Base-by-base conservation (phyloP, 345 rosid genomes). In the Brassica nigra region DNA sequence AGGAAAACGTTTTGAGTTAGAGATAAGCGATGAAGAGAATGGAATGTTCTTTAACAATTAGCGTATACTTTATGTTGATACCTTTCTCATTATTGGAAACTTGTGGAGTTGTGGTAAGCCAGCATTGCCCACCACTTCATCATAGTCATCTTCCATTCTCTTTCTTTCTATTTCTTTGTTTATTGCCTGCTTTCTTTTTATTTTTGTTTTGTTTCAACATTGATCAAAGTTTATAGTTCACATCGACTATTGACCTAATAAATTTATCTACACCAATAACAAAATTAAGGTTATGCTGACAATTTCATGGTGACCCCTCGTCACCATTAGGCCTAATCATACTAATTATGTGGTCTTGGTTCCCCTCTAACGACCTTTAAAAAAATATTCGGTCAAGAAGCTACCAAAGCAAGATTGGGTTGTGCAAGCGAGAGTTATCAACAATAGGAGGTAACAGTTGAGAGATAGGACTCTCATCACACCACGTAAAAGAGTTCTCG, bases 81-180 rank as follows among this genome's bases (percentile, higher is more conserved):
- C 66, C 59, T 37, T 74, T 74, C 65, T 36, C 36, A 5, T 54
- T 16, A 12, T 52, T 5, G 52, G 20, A 67, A 80, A 68, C 79
- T 69, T 80, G 79, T 80, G 83, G 83, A 68, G 77, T 80, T 49
- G 52, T 49, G 37, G 75, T 69, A 74, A 74, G 75, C 78, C 83
- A 80, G 39, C 66, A 52, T 44, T 34, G 49, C 67, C 83, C 83
- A 74, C 79, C 39, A 80, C 62, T 63, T 52, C 75, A 61, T 73
- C 68, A 59, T 61, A 27, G 83, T 80, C 83, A 80, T 80, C 83
- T 80, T 74, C 83, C 83, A 80, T 68, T 63, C 57, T 52, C 52
- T 74, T 58, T 4, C 27, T 55, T 28, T 49, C 12, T 11, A 8
- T 16, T 15, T 15, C 47, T 62, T 71, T 57, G 18, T 66, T 30